These are phyloP conservation scores for Fusarium chaquense DNA, from an alignment of 2,329 filamentous ascomycete genomes.

Conservation along the genomic window DNA sequence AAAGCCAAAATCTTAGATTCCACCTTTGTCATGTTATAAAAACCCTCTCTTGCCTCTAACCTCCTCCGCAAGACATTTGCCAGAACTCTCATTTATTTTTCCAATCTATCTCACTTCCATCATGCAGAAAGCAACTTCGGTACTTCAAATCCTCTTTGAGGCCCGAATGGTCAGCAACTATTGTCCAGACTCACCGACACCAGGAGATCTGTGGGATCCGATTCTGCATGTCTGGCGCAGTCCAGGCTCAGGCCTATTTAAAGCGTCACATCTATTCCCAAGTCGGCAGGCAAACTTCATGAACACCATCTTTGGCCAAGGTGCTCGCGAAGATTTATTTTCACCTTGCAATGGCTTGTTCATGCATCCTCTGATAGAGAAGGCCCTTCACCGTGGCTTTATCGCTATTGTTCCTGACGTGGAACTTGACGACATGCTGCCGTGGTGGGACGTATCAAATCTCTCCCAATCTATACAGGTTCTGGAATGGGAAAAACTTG, in stretches of 20 bases:
- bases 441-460: not conserved
- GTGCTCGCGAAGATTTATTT: not conserved
- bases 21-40: no score
- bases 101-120: no score
- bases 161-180: not conserved
- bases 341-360: not conserved
- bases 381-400: not conserved
- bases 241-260: not conserved
- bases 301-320: not conserved
- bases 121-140: no score
- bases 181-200: not conserved
- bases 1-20: no score
- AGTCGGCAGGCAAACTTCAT: not conserved
- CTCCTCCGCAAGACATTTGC: no score
- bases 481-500: not conserved
- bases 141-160: no score
- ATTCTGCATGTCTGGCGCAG: not conserved
- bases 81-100: no score
- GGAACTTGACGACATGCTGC: not conserved
- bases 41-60: no score
- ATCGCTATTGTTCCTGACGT: not conserved
- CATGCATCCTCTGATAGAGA: not conserved
- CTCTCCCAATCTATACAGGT: not conserved
- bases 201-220: not conserved
- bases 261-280: not conserved